Base-by-base conservation (phyloP, 306 rosid genomes). In the Cicer cuneatum region DNA sequence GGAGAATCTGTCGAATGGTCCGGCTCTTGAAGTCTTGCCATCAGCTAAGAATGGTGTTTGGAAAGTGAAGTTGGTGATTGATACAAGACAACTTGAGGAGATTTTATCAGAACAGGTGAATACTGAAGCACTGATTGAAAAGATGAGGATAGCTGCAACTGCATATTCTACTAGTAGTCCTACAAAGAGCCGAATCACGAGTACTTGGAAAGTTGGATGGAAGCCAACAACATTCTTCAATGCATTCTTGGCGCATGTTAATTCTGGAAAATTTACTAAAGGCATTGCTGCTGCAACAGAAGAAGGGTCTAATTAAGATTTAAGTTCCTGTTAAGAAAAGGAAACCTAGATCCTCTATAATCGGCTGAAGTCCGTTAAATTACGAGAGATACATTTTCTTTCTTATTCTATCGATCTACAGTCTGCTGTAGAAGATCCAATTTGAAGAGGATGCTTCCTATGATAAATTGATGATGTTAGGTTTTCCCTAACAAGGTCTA, bases 81-180 rank as follows among this genome's bases (percentile, higher is more conserved):
- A 85, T 10, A 82, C 91, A 2, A 89, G 80, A 43, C 86, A 86
- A n/a, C 49, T 89, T 6, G 88, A 78, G 83, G 88, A 85, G 76
- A 87, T 89, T 73, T 66, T 89, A 77, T 84, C 91, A 8, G 87
- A 89, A 72, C 88, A 89, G 71, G 93, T 75, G 37, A 86, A 87
- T 37, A 87, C 84, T 1, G 93, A 83, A 68, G 93, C 93, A 0
- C 29, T 89, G 68, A 89, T 89, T 47, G 89, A 89, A 88, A 83
- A 82, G 82, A 89, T 89, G 87, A 87, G 93, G 56, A 87, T 85
- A 78, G 89, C 85, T 68, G 91, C 91, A 18, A 80, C 81, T 39
- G 43, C 85, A 56, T 77, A 79, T 16, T 58, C 89, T 12, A 42
- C 82, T n/a, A 42, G 65, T 9, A 84, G 84, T 48, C 77, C 83